Base-by-base conservation (phyloP, 1,284 basidiomycete species). In the Tilletia walkeri region DNA sequence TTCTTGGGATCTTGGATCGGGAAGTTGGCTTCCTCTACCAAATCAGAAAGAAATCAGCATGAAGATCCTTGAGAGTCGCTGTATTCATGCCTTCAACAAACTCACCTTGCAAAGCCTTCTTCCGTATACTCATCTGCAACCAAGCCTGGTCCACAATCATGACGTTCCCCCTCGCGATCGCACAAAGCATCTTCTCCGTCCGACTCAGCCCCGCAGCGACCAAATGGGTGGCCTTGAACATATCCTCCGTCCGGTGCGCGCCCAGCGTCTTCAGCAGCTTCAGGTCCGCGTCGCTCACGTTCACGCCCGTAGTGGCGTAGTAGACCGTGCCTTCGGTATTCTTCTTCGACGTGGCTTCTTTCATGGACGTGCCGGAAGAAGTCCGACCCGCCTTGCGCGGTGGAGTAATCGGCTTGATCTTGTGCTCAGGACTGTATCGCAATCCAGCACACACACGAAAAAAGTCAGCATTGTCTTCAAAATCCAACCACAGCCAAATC, bases 171-270 rank as follows among this genome's bases (percentile, higher is more conserved):
- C 67, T 45, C 18, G 73, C 73, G 61, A 74, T 72, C 5, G 73
- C 73, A 65, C 73, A 72, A 3, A 74, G 65, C 73, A 74, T 72
- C 67, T 74, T 74, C 49, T 72, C 71, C n/a, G 73, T 74, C 54
- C 73, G 71, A 30, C 68, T 71, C 12, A 74, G 66, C 4, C 49
- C 34, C 41, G 68, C 61, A 18, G 73, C 73, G 34, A 74, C 73
- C 36, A 74, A 67, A 45, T 70, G 69, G 34, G 67, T 69, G 20
- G 71, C 71, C 34, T 70, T 66, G 30, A 54, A 24, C 34, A 74
- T 69, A 30, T 70, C 53, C 54, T 72, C 73, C 18, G 69, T 70
- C 38, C 65, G 66, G 7, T 18, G n/a, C 38, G 69, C 47, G 9
- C 56, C 50, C 14, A 74, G 65, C 12, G 63, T 45, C 10, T 68